Evolutionary conservation across 2,329 filamentous ascomycete species (phyloP).

Genomic region (Aspergillus eucalypticola): DNA sequence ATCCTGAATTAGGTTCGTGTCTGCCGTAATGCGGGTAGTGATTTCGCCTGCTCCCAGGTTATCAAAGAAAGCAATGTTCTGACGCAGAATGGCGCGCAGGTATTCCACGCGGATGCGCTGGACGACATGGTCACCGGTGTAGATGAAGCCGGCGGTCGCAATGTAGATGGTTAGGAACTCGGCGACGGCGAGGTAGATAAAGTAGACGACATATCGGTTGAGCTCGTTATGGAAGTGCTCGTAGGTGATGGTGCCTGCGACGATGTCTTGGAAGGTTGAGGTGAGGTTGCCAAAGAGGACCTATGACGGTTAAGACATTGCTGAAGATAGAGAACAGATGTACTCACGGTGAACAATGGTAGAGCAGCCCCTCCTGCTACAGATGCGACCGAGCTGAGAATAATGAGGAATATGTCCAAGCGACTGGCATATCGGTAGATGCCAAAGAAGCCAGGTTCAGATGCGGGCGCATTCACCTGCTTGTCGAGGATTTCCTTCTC

Average conservation of each 20-base stretch:
- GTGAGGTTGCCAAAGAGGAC: constrained; percentile 73
- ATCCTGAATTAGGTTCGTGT: constrained; percentile 87
- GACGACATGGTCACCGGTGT: constrained; percentile 73
- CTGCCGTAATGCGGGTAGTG: constrained; percentile 85
- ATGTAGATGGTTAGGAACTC: constrained; percentile 75
- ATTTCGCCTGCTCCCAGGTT: constrained; percentile 87
- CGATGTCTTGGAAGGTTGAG: constrained; percentile 67
- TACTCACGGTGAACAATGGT: constrained; percentile 69
- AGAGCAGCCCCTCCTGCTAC: constrained; percentile 71
- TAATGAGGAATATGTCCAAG: constrained; percentile 62
- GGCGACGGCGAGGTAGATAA: constrained; percentile 76
- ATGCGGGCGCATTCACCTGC: constrained; percentile 64
- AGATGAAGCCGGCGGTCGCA: constrained; percentile 83
- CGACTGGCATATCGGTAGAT: constrained; percentile 68
- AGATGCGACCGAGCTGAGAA: constrained; percentile 59
- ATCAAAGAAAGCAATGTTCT: constrained; percentile 90
- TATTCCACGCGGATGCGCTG: constrained; percentile 78
- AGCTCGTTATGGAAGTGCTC: constrained; percentile 61
- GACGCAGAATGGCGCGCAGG: constrained; percentile 74
- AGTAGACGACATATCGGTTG: constrained; percentile 69
- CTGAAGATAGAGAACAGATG: no score
- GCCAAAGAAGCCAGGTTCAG: constrained; percentile 61
- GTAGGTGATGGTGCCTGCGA: constrained; percentile 50
- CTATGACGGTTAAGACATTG: constrained; percentile 19
- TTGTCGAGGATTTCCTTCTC: constrained; percentile 63